Conservation (phyloP, 495 filamentous ascomycete genomes). For the Penicillium paradoxum region DNA sequence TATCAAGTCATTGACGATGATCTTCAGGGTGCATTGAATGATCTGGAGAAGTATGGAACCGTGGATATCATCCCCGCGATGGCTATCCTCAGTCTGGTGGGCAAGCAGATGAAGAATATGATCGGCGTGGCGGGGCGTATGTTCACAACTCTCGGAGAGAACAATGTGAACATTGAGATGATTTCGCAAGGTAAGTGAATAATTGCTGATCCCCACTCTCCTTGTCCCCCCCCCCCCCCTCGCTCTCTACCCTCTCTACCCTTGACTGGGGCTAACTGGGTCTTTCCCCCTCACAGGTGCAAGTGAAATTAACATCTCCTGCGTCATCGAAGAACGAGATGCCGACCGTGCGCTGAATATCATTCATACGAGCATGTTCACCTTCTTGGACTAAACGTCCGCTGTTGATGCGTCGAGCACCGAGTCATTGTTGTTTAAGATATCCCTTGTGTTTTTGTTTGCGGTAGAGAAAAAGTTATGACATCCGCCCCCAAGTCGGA, state of each 20-base stretch:
- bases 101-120: constrained; percentile 93
- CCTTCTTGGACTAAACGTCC: constrained; percentile 45
- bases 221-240: constrained; percentile 3
- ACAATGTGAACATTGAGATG: constrained; percentile 93
- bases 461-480: constrained; percentile 21
- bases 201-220: constrained; percentile 4
- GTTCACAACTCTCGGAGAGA: constrained; percentile 84
- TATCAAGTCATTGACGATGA: constrained; percentile 60
- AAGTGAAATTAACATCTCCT: constrained; percentile 98
- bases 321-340: constrained; percentile 87
- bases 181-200: constrained; percentile 78
- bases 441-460: constrained; percentile 20
- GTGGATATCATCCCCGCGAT: constrained; percentile 82
- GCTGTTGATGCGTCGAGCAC: background rate
- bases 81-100: constrained; percentile 88
- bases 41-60: constrained; percentile 71
- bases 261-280: constrained; percentile 17
- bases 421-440: constrained; percentile 27
- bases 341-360: constrained; percentile 90
- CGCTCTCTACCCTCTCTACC: no score
- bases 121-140: constrained; percentile 83
- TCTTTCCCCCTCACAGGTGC: constrained; percentile 55
- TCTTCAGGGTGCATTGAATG: constrained; percentile 60
- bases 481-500: constrained; percentile 6
- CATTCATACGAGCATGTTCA: constrained; percentile 88